These are phyloP conservation scores for Penstemon barbatus DNA, from an alignment of 257 asterid genomes.

Conservation along the genomic window DNA sequence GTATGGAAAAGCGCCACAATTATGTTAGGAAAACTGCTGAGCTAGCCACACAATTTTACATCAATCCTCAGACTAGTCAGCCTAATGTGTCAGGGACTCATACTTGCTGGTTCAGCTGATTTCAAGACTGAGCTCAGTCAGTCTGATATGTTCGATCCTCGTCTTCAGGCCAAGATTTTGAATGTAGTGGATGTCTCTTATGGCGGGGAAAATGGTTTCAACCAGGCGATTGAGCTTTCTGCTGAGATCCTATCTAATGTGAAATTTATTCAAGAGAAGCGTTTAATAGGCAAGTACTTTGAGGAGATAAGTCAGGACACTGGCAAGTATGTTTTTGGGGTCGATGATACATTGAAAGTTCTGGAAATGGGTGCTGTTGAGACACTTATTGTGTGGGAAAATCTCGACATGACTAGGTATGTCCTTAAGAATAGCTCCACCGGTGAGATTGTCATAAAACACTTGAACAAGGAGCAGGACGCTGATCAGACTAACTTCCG, in stretches of 20 bases:
- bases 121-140: conserved; percentile 49
- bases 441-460: conserved; percentile 33
- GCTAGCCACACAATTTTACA: conserved; percentile 42
- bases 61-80: conserved; percentile 41
- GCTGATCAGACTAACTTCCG: conserved; percentile 39
- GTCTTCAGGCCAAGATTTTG: conserved; percentile 42
- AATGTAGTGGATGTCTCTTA: conserved; percentile 46
- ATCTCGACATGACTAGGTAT: conserved; percentile 40
- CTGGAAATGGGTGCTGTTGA: conserved; percentile 49
- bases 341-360: conserved; percentile 42
- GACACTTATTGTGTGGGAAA: conserved; percentile 48
- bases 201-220: conserved; percentile 48
- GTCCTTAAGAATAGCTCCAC: conserved; percentile 30
- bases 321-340: conserved; percentile 45
- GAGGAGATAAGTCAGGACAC: conserved; percentile 53
- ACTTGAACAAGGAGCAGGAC: conserved; percentile 45
- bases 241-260: conserved; percentile 44
- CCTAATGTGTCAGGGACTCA: conserved; percentile 41
- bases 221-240: conserved; percentile 44
- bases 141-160: conserved; percentile 45
- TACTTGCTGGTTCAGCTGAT: conserved; percentile 51
- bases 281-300: conserved; percentile 42
- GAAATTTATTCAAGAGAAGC: conserved; percentile 47
- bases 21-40: conserved; percentile 43
- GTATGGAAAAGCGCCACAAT: conserved; percentile 51